Base-by-base conservation (phyloP, 2,329 filamentous ascomycete species). In the Emericellopsis atlantica region DNA sequence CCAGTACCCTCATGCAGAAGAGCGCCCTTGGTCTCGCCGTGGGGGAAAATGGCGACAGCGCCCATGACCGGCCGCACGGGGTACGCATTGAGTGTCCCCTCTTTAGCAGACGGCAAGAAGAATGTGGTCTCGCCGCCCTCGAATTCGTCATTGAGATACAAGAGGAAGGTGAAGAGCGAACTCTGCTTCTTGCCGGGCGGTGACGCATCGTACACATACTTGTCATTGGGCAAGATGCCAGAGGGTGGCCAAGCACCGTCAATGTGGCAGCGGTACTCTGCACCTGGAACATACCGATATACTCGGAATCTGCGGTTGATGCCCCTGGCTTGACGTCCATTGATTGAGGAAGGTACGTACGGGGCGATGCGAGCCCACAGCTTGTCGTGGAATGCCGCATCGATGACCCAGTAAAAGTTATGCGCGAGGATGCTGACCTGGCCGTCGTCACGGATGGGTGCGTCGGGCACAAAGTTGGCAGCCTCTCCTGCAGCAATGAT, bases 231-330 rank as follows among this genome's bases (percentile, higher is more conserved):
- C 2, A 69, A 57, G 36, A 84, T 76, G 2, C 76, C 77, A 0
- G 79, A 84, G 0, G 81, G 80, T 11, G 81, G 81, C 81, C 81
- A 85, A 0, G 80, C 81, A 7, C 81, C 81, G 48, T 85, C 67
- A 44, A 85, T 83, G 47, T 84, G 81, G 44, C 73, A 76, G 7
- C 81, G 65, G 50, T 85, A 85, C 53, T 84, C 81, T 0, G 81
- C 81, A 1, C 80, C 80, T 2, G 80, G 79, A 0, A 84, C 79
- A 44, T 85, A 85, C 49, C 81, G 67, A 47, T 85, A 85, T 0
- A 84, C 79, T 15, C 81, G 69, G 60, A 84, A 85, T 6, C 81
- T 70, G 1, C 81, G 66, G 49, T 85, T 85, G 42, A 85, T 62
- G 0, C 81, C 79, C 5, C 79, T 65, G 0, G 73, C 76, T 18